phyloP scores from a whole-genome alignment of 2,329 filamentous ascomycete genomes.

The Chalaropsis thielavioides region DNA sequence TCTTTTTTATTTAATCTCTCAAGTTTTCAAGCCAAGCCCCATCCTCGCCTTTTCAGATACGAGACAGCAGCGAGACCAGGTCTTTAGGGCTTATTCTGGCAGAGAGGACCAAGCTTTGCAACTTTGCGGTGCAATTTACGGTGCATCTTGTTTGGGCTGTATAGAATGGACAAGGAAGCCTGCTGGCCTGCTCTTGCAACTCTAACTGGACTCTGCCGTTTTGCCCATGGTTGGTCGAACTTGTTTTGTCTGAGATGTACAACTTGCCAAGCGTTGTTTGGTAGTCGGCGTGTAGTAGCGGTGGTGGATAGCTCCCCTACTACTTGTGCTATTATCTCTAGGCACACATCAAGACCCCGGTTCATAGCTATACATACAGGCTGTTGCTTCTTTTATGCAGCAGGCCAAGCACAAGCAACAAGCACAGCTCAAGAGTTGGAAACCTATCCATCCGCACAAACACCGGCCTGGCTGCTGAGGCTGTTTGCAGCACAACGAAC shows the following conservation, averaged over 20 bases:
- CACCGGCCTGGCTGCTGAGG: neutral
- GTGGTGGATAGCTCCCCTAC: neutral
- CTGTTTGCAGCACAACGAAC: neutral
- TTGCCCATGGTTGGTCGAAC: neutral
- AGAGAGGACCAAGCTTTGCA: neutral
- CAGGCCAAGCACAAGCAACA: neutral
- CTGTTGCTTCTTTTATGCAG: neutral
- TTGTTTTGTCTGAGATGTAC: neutral
- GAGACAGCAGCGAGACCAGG: neutral
- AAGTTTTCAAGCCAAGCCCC: neutral
- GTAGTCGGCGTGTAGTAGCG: neutral
- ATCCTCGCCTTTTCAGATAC: neutral
- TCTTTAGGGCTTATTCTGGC: neutral
- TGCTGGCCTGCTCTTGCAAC: neutral
- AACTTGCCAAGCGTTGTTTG: neutral
- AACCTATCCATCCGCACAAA: neutral
- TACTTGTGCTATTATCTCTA: neutral
- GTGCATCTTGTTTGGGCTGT: slow-evolving; percentile 1
- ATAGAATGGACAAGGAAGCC: neutral
- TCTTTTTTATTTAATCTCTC: neutral
- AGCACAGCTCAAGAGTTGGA: neutral
- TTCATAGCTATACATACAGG: neutral
- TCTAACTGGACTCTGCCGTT: neutral
- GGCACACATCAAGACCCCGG: neutral
- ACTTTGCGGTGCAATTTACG: neutral